Evolutionary conservation across 352 stramenopile species (phyloP).

Genomic region (Phytophthora ohioensis): DNA sequence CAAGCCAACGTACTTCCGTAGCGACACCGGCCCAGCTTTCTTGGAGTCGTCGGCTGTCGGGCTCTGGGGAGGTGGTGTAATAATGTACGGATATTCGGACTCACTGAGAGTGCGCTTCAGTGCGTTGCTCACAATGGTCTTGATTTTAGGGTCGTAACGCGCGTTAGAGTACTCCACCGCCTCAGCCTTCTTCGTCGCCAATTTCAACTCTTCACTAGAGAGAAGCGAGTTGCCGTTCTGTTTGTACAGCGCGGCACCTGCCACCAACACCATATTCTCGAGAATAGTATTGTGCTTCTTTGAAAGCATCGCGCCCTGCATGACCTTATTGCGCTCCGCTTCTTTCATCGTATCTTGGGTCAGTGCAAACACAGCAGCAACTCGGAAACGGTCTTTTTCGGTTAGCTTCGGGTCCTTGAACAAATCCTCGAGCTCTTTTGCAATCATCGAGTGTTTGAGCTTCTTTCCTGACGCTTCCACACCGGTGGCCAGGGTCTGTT

Average conservation of each 20-base stretch:
- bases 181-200: conserved; percentile 69
- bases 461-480: conserved; percentile 94
- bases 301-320: conserved; percentile 85
- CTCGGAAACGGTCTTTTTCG: conserved; percentile 87
- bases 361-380: conserved; percentile 94
- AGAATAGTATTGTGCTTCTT: conserved; percentile 69
- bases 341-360: conserved; percentile 93
- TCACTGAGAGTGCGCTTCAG: conserved; percentile 74
- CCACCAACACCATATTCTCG: conserved; percentile 75
- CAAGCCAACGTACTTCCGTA: conserved; percentile 70
- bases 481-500: conserved; percentile 95
- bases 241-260: conserved; percentile 61
- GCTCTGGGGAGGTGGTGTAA: conserved; percentile 67
- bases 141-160: conserved; percentile 81
- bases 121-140: conserved; percentile 61
- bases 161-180: conserved; percentile 82
- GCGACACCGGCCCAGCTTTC: conserved; percentile 65
- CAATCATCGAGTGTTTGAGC: conserved; percentile 84
- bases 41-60: conserved; percentile 49
- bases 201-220: conserved; percentile 69
- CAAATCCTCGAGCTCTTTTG: conserved; percentile 90
- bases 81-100: conserved; percentile 85
- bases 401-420: conserved; percentile 86
- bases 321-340: conserved; percentile 86
- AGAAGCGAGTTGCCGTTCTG: conserved; percentile 70